Evolutionary conservation across 352 stramenopile genomes (phyloP).

Genomic region (Plasmopara viticola): DNA sequence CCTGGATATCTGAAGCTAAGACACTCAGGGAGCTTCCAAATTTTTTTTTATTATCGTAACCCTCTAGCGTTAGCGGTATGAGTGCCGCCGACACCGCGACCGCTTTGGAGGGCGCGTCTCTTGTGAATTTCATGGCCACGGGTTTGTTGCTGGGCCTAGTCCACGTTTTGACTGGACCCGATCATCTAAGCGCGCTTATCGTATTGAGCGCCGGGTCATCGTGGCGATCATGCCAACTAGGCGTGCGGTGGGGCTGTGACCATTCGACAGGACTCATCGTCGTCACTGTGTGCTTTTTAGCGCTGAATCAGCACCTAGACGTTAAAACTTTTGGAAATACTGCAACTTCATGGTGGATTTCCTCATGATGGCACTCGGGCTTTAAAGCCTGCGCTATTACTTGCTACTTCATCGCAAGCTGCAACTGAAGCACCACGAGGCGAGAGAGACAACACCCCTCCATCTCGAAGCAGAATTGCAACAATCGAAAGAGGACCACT

Average conservation of each 20-base stretch:
- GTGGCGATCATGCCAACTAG: conserved; percentile 66
- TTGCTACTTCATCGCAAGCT: conserved; percentile 30
- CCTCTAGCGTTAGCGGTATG: too few relatives aligned
- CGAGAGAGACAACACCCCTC: conserved; percentile 30
- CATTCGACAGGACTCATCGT: conserved; percentile 78
- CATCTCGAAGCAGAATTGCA: conserved; percentile 13
- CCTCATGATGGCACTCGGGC: conserved; percentile 58
- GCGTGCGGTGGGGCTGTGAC: conserved; percentile 85
- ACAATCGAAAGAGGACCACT: conserved; percentile 4
- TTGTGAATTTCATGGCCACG: conserved; percentile 30
- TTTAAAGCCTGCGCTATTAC: conserved; percentile 56
- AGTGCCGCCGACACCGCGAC: conserved; percentile 15
- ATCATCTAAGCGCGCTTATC: conserved; percentile 84
- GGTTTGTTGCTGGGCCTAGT: conserved; percentile 41
- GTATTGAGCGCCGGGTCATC: conserved; percentile 72
- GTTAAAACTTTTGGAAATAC: conserved; percentile 49
- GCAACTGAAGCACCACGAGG: conserved; percentile 10
- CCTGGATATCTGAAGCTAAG: too few relatives aligned
- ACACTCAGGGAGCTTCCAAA: too few relatives aligned
- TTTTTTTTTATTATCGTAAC: too few relatives aligned
- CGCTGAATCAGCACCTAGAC: conserved; percentile 37
- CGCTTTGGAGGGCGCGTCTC: conserved; percentile 33
- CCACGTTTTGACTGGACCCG: conserved; percentile 55
- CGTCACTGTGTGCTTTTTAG: conserved; percentile 56
- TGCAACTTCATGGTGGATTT: conserved; percentile 69